Conservation (phyloP, 495 filamentous ascomycete genomes). For the Penicillium paradoxum region DNA sequence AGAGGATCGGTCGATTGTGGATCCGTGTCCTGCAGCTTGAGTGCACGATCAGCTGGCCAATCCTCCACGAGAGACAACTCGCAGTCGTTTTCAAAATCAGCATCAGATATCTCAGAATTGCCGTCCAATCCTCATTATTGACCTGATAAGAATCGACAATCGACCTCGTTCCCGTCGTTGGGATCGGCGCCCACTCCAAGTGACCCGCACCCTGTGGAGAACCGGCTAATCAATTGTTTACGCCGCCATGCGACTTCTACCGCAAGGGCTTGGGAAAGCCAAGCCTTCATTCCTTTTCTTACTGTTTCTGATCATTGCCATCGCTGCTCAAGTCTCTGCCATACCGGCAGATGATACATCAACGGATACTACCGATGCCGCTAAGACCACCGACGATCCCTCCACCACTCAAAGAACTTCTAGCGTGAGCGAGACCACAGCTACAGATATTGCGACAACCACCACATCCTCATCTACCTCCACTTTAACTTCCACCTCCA, state of each 20-base stretch:
- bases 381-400: slow-evolving; percentile 29
- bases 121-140: neutral
- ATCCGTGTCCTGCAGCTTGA: neutral
- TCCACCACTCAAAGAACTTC: slow-evolving; percentile 22
- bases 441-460: slow-evolving; percentile 9
- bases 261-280: slow-evolving; percentile 22
- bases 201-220: slow-evolving; percentile 29
- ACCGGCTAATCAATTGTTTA: slow-evolving; percentile 19
- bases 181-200: slow-evolving; percentile 17
- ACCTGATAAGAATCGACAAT: neutral
- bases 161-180: slow-evolving; percentile 3
- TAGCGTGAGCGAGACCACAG: slow-evolving; percentile 18
- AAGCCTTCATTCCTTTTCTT: slow-evolving; percentile 21
- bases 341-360: slow-evolving; percentile 15
- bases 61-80: neutral
- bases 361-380: slow-evolving; percentile 14
- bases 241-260: slow-evolving; percentile 20
- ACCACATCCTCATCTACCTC: slow-evolving; percentile 14
- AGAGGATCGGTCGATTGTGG: neutral
- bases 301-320: slow-evolving; percentile 20
- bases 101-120: neutral
- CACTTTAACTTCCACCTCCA: neutral
- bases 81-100: slow-evolving; percentile 1
- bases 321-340: slow-evolving; percentile 23
- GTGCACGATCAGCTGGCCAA: neutral